phyloP scores from a whole-genome alignment of 2,329 filamentous ascomycete species.

The Ophiostoma sp. region DNA sequence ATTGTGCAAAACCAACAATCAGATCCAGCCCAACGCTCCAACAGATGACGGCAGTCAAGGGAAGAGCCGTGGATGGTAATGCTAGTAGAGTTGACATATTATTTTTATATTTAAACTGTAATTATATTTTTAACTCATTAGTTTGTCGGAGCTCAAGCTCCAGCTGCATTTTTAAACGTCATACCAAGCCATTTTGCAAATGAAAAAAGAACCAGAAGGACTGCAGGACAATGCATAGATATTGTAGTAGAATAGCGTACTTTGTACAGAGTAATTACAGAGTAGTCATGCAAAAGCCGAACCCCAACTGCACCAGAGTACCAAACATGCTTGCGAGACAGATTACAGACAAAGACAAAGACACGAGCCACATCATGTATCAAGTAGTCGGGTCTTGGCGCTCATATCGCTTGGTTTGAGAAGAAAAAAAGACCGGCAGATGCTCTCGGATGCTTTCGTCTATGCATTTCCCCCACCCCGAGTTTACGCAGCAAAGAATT shows the following conservation, averaged over 20 bases:
- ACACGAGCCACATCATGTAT: constrained; percentile 4
- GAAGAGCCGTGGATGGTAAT: constrained; percentile 1
- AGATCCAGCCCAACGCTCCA: background rate
- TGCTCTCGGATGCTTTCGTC: background rate
- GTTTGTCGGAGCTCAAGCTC: background rate
- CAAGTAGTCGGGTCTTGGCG: constrained; percentile 1
- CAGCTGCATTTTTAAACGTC: background rate
- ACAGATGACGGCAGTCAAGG: constrained; percentile 1
- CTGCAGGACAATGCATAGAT: background rate
- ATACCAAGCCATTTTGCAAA: background rate
- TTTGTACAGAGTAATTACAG: too few species aligned
- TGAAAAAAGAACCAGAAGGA: background rate
- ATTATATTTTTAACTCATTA: background rate
- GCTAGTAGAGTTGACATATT: background rate
- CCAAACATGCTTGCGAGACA: background rate
- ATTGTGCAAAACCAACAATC: background rate
- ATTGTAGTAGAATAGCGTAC: too few species aligned
- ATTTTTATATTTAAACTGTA: background rate
- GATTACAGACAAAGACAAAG: constrained; percentile 2
- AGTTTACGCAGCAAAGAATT: too few species aligned
- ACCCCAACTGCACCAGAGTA: background rate
- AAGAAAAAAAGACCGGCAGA: background rate
- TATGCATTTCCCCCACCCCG: background rate
- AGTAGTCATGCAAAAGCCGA: background rate
- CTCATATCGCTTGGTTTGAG: background rate